Evolutionary conservation across 2,329 filamentous ascomycete species (phyloP).

Genomic region (Microdochium bolleyi): DNA sequence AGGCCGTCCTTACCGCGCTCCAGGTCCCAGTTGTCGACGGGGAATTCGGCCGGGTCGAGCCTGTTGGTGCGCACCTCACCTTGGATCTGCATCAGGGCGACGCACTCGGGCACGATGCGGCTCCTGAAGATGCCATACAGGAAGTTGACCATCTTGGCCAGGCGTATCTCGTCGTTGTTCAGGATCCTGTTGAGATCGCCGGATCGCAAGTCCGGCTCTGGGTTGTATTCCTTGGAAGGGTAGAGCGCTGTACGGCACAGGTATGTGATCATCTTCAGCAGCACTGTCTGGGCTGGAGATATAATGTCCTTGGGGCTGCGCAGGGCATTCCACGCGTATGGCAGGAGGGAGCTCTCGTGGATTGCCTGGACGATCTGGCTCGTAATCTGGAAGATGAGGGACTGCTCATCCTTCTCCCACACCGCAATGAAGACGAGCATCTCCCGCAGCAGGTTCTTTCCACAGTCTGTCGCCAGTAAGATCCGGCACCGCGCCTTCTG

Average conservation of each 20-base stretch:
- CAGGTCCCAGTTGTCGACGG: constrained; percentile 95
- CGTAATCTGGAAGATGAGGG: constrained; percentile 94
- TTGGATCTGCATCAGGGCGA: constrained; percentile 89
- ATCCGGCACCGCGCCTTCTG: constrained; percentile 87
- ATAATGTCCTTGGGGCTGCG: constrained; percentile 93
- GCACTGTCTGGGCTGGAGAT: constrained; percentile 86
- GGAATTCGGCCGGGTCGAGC: constrained; percentile 77
- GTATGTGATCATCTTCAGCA: constrained; percentile 83
- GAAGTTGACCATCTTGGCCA: constrained; percentile 68
- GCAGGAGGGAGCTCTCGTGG: constrained; percentile 79
- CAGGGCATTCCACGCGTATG: constrained; percentile 86
- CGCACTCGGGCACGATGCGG: constrained; percentile 87
- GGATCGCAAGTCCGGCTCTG: constrained; percentile 10
- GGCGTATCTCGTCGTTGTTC: constrained; percentile 45
- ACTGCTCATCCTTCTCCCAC: constrained; percentile 90
- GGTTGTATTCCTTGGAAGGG: constrained; percentile 26
- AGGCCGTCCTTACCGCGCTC: constrained; percentile 92
- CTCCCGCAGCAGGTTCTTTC: constrained; percentile 81
- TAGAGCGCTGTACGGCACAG: constrained; percentile 63
- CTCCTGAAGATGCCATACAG: constrained; percentile 88
- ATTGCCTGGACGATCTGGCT: constrained; percentile 93
- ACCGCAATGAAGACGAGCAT: constrained; percentile 94
- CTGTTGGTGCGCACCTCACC: constrained; percentile 75
- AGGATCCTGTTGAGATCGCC: constrained; percentile 14
- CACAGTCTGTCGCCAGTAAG: constrained; percentile 81